These are phyloP conservation scores for Kokia cookei DNA, from an alignment of 441 rosid species.

Conservation along the genomic window DNA sequence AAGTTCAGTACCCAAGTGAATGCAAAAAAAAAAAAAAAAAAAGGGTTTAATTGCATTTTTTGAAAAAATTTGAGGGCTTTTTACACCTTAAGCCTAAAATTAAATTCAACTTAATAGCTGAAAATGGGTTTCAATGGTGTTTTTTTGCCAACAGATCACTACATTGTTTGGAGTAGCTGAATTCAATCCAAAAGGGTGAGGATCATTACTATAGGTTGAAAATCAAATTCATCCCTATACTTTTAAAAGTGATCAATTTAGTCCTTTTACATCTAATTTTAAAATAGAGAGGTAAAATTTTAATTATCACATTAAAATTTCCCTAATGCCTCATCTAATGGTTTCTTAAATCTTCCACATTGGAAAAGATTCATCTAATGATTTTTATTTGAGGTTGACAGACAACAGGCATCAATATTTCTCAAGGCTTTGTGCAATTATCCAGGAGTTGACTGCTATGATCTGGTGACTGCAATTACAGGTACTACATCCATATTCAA, in stretches of 20 bases:
- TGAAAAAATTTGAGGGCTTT: too few relatives aligned
- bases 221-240: too few relatives aligned
- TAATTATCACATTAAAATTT: too few relatives aligned
- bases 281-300: too few relatives aligned
- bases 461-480: conserved; percentile 51
- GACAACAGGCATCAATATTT: conserved; percentile 38
- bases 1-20: too few relatives aligned
- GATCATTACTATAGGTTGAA: too few relatives aligned
- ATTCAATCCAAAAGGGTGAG: conserved; percentile 84
- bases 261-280: not conserved
- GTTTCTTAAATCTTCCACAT: too few relatives aligned
- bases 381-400: conserved; percentile 14
- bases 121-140: not conserved
- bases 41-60: too few relatives aligned
- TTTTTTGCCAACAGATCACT: conserved; percentile 36
- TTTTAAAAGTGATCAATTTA: not conserved
- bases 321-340: too few relatives aligned
- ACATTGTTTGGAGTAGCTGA: conserved; percentile 55
- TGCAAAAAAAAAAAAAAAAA: too few relatives aligned
- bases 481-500: conserved; percentile 25
- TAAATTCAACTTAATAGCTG: not conserved
- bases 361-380: not conserved
- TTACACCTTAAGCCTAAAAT: not conserved
- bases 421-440: conserved; percentile 48
- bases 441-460: conserved; percentile 73